phyloP scores from a whole-genome alignment of 2,329 filamentous ascomycete species.

The Tolypocladium nubicola region DNA sequence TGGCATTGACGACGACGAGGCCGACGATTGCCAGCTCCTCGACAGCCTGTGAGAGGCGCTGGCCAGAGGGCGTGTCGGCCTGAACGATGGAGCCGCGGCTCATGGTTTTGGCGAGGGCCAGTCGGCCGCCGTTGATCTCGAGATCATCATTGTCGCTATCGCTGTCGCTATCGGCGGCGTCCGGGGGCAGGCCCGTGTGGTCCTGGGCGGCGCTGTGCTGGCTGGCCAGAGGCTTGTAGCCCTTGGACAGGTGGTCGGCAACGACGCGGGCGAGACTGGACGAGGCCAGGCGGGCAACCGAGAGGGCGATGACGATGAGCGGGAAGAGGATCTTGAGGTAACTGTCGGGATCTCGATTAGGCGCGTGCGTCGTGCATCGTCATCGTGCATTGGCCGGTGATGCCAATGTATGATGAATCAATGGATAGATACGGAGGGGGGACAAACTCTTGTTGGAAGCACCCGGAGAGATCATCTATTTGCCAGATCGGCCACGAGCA shows the following conservation, averaged over 20 bases:
- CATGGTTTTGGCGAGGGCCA: conserved; percentile 48
- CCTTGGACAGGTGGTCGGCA: conserved; percentile 36
- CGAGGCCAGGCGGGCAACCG: conserved; percentile 53
- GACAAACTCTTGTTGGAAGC: conserved; percentile 58
- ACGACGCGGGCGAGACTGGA: conserved; percentile 45
- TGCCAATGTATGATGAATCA: neutral
- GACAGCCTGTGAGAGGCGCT: conserved; percentile 57
- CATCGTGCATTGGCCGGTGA: conserved; percentile 1
- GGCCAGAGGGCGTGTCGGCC: conserved; percentile 64
- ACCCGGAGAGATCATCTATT: conserved; percentile 52
- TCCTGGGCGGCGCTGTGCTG: conserved; percentile 24
- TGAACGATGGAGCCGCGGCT: conserved; percentile 57
- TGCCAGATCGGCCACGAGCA: conserved; percentile 51
- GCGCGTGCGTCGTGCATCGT: neutral
- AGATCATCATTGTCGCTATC: conserved; percentile 49
- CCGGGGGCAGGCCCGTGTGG: conserved; percentile 43
- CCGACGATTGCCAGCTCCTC: conserved; percentile 68
- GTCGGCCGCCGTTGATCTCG: conserved; percentile 45
- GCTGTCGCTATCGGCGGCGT: conserved; percentile 40
- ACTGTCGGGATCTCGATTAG: conserved; percentile 10
- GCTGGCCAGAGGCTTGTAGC: conserved; percentile 47
- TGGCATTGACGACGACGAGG: conserved; percentile 58
- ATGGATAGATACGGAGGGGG: neutral
- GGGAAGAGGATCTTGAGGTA: conserved; percentile 63
- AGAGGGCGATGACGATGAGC: conserved; percentile 57